Conservation (phyloP, 345 rosid species). For the Citrus sp. region DNA sequence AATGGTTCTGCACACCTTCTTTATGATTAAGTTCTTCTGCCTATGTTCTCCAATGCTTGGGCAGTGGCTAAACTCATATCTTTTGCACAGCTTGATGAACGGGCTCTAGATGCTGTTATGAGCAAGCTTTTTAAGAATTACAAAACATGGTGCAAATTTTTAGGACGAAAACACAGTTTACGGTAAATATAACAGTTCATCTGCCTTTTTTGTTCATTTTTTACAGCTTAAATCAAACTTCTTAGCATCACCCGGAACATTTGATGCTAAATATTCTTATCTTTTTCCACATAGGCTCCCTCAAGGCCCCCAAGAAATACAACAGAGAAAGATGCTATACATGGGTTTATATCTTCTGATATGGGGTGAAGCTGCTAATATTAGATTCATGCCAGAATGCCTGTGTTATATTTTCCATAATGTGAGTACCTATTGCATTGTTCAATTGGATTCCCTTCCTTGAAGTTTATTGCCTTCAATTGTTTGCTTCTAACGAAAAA, state of each 20-base stretch:
- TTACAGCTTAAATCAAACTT: constrained; percentile 7
- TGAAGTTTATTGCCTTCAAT: constrained; percentile 1
- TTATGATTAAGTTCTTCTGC: neutral
- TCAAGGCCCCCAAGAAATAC: constrained; percentile 81
- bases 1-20: neutral
- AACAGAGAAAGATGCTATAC: constrained; percentile 86
- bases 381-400: constrained; percentile 96
- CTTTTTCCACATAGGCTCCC: constrained; percentile 62
- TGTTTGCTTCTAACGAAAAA: neutral
- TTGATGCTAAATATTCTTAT: neutral
- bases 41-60: neutral
- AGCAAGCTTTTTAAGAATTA: constrained; percentile 84
- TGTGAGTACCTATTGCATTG: constrained; percentile 42
- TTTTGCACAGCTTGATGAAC: constrained; percentile 81
- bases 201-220: neutral
- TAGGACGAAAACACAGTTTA: constrained; percentile 93
- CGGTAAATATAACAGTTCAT: constrained; percentile 39
- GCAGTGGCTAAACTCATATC: constrained; percentile 2
- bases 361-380: constrained; percentile 98
- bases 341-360: constrained; percentile 95
- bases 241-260: neutral
- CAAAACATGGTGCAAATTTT: constrained; percentile 90
- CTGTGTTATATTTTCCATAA: constrained; percentile 93
- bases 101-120: constrained; percentile 91
- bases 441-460: constrained; percentile 4